Conservation (phyloP, 2,329 filamentous ascomycete species). For the Sporothrix pallida region DNA sequence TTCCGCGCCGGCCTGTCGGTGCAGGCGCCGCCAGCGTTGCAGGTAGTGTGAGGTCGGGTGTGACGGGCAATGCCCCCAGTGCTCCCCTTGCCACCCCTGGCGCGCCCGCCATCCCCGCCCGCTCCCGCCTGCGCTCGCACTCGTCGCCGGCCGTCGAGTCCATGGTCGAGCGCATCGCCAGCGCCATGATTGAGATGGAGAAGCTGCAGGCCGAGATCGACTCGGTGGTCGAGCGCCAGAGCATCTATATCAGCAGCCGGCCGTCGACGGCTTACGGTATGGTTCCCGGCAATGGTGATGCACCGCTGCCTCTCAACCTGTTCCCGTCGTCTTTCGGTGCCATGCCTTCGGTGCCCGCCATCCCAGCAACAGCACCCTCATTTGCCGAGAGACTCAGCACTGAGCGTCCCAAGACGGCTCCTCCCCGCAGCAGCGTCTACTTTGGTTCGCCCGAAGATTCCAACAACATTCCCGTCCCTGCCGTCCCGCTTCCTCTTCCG, state of each 20-base stretch:
- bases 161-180: conserved; percentile 62
- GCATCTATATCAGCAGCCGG: conserved; percentile 59
- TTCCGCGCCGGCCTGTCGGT: conserved; percentile 55
- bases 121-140: conserved; percentile 53
- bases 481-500: neutral
- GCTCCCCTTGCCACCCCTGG: neutral
- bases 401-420: conserved; percentile 50
- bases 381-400: conserved; percentile 62
- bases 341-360: conserved; percentile 62
- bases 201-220: conserved; percentile 64
- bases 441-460: conserved; percentile 35
- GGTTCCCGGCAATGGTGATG: conserved; percentile 40
- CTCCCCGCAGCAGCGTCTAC: conserved; percentile 34
- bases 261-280: conserved; percentile 58
- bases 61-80: neutral
- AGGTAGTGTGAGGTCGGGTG: conserved; percentile 24
- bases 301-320: neutral
- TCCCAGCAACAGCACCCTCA: conserved; percentile 62
- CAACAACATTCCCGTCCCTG: too few species aligned
- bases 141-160: conserved; percentile 56
- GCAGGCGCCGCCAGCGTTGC: conserved; percentile 3
- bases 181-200: conserved; percentile 64
- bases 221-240: conserved; percentile 64
- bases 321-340: conserved; percentile 51
- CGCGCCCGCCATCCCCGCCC: conserved; percentile 49